Base-by-base conservation (phyloP, 352 stramenopile species). In the Phytophthora litchii region DNA sequence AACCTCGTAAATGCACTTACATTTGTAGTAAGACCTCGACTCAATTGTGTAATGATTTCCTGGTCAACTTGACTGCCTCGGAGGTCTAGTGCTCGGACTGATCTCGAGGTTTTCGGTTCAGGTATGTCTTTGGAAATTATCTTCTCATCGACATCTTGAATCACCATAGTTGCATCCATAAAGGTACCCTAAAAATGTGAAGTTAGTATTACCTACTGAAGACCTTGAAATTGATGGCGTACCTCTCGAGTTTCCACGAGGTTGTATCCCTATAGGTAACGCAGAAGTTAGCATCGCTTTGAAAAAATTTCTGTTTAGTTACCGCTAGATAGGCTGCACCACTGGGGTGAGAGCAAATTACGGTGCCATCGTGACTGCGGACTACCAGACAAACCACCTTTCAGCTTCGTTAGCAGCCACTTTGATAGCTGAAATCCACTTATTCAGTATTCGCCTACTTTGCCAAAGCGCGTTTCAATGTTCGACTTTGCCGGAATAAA, bases 391-490 rank as follows among this genome's bases (percentile, higher is more conserved):
- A 86, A 44, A 55, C 54, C 34, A 83, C 66, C 80, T 34, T 40
- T 45, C 27, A 17, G n/a, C 50, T 38, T 19, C 20, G 7, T 61
- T 48, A 56, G 19, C 12, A 38, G n/a, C 13, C 27, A 42, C 8
- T 38, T 8, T 20, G 5, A 31, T 60, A 19, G 0, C 25, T n/a
- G n/a, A n/a, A n/a, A n/a, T n/a, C n/a, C n/a, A n/a, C n/a, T n/a
- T n/a, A n/a, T n/a, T 8, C 48, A 31, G 35, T 34, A 0, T 2
- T n/a, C 4, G 43, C 27, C 2, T 53, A 91, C 79, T 48, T 82
- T 67, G 21, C 78, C 82, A 56, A 90, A 86, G 2, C 21, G 29
- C 16, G 80, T 90, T 25, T 60, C 60, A 43, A 92, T 79, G 9
- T 40, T 21, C 0, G 76, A 50, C 47, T 77, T 76, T 17, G 58